phyloP scores from a whole-genome alignment of 225 moss, liverwort and hornwort species.

The Neckera pumila region DNA sequence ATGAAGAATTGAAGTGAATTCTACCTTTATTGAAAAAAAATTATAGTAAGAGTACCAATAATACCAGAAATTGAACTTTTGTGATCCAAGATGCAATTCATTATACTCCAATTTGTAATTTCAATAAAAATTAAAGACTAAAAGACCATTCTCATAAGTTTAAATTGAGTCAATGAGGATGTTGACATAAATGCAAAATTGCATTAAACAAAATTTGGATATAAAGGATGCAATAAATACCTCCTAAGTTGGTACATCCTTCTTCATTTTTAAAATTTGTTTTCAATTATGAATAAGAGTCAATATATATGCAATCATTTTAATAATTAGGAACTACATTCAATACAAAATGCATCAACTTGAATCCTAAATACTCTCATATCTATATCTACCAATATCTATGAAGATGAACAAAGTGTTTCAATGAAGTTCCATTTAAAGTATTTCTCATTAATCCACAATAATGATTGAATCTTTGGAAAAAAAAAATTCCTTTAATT shows the following conservation, averaged over 20 bases:
- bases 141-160: neutral
- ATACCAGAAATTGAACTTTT: neutral
- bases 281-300: too few relatives aligned
- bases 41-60: neutral
- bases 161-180: neutral
- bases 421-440: neutral
- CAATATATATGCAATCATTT: too few relatives aligned
- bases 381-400: neutral
- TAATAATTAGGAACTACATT: neutral
- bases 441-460: neutral
- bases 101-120: neutral
- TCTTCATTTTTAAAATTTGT: too few relatives aligned
- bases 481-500: too few relatives aligned
- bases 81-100: neutral
- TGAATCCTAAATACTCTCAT: fast-evolving
- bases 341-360: neutral
- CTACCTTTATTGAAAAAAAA: neutral
- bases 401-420: neutral
- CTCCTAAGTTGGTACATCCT: too few relatives aligned
- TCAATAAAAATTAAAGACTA: neutral
- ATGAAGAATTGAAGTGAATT: neutral
- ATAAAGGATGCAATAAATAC: neutral
- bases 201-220: neutral
- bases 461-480: neutral
- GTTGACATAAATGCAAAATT: neutral